Base-by-base conservation (phyloP, 2,329 filamentous ascomycete species). In the Elsinoe ampelina region DNA sequence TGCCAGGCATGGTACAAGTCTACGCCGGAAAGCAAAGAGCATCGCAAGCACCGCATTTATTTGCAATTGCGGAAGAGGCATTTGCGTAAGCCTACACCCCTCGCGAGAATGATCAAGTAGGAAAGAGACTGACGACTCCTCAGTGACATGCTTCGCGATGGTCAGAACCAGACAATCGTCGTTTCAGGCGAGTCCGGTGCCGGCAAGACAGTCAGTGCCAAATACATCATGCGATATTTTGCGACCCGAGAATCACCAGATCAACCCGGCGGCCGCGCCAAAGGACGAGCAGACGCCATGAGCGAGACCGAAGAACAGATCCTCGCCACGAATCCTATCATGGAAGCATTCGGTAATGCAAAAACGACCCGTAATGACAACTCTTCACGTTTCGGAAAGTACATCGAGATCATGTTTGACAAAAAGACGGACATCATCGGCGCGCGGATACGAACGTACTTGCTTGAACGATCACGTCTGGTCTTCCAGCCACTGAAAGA, bases 361-460 rank as follows among this genome's bases (percentile, higher is more conserved):
- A 98, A 98, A 77, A 98, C 93, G n/a, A 98, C 93, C 10, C 82
- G 93, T 71, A 98, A 98, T 75, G 93, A 98, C 75, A 98, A 98
- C 75, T 98, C 93, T 43, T 98, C 93, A 41, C 84, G 93, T 67
- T 98, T 98, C 73, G 93, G 93, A 71, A 98, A 98, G 79, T 98
- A 98, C 72, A 97, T 98, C 66, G 93, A 98, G 76, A 98, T 98
- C 70, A 92, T 97, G 89, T 98, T 98, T 72, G 91, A 97, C 74
- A 83, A 89, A 61, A 82, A 86, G 67, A 95, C 89, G 61, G 93
- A 95, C 70, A 98, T 98, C 66, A 96, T 97, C 68, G 93, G 93
- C 64, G 93, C 93, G 57, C 95, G 95, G 76, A 98, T 98, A 68
- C 82, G 93, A 65, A 96, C 91, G 57, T 98, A 98, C 68, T 78